These are phyloP conservation scores for Malassezia vespertilionis DNA, from an alignment of 1,284 basidiomycete species.

Conservation along the genomic window DNA sequence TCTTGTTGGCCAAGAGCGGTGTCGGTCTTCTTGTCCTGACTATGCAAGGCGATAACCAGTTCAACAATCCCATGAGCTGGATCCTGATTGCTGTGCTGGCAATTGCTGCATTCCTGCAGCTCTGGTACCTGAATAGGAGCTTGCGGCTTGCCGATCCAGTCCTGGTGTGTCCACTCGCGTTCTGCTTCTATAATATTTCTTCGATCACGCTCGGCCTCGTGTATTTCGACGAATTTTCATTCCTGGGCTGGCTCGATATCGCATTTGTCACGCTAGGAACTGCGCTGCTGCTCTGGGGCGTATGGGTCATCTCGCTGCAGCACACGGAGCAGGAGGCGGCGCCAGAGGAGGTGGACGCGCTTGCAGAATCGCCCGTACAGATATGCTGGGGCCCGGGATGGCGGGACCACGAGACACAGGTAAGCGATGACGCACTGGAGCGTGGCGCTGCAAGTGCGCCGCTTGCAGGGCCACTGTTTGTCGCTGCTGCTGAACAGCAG, in stretches of 20 bases:
- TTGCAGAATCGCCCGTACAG: neutral
- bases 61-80: slow-evolving; percentile 70
- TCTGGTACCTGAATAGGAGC: slow-evolving; percentile 87
- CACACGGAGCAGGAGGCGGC: slow-evolving; percentile 14
- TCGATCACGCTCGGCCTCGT: slow-evolving; percentile 57
- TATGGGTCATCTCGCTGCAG: slow-evolving; percentile 65
- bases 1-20: slow-evolving; percentile 85
- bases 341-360: slow-evolving; percentile 13
- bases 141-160: slow-evolving; percentile 64
- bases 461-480: neutral
- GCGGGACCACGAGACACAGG: slow-evolving; percentile 7
- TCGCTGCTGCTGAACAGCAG: neutral
- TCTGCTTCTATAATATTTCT: slow-evolving; percentile 89
- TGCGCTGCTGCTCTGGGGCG: slow-evolving; percentile 66
- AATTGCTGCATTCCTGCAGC: slow-evolving; percentile 60
- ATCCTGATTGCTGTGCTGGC: slow-evolving; percentile 61
- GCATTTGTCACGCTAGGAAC: slow-evolving; percentile 69
- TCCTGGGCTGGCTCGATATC: slow-evolving; percentile 61
- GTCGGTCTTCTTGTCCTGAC: slow-evolving; percentile 79
- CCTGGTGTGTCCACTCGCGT: slow-evolving; percentile 82
- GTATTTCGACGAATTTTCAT: slow-evolving; percentile 77
- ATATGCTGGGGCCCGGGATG: slow-evolving; percentile 12
- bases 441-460: neutral
- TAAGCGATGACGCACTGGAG: neutral
- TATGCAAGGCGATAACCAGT: slow-evolving; percentile 64